Evolutionary conservation across 2,329 filamentous ascomycete genomes (phyloP).

Genomic region (Aspergillus sp.): DNA sequence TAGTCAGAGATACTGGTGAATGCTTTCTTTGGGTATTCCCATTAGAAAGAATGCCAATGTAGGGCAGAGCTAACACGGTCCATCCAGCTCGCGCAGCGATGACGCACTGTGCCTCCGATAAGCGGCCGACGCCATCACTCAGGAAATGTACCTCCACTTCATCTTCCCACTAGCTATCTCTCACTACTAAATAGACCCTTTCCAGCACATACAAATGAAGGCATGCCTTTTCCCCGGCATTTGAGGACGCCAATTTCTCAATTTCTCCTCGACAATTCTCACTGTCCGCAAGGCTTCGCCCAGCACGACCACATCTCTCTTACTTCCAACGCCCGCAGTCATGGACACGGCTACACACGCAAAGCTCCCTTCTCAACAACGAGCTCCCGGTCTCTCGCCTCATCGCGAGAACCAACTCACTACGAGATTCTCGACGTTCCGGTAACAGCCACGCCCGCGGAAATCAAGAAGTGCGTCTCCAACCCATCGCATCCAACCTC

Average conservation of each 20-base stretch:
- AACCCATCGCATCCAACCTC: neutral
- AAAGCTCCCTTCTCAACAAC: slow-evolving; percentile 47
- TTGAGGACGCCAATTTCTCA: slow-evolving; percentile 16
- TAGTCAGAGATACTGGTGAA: neutral
- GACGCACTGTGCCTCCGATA: slow-evolving; percentile 22
- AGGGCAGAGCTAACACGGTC: neutral
- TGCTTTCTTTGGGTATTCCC: neutral
- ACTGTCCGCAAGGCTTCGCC: neutral
- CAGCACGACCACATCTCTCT: neutral
- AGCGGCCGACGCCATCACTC: slow-evolving; percentile 17
- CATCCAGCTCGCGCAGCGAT: slow-evolving; percentile 10
- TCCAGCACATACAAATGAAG: slow-evolving; percentile 3
- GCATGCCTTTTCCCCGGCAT: slow-evolving; percentile 26
- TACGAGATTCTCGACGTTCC: slow-evolving; percentile 80
- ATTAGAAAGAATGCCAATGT: neutral
- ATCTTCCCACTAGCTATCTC: neutral
- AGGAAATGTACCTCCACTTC: neutral
- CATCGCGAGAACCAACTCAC: slow-evolving; percentile 57
- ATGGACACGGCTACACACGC: neutral
- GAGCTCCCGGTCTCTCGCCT: slow-evolving; percentile 18
- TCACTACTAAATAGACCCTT: neutral
- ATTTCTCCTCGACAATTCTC: neutral
- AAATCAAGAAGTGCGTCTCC: slow-evolving; percentile 76
- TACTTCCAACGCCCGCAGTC: neutral
- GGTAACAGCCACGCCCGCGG: slow-evolving; percentile 65